These are phyloP conservation scores for Aspergillus costaricaensis DNA, from an alignment of 2,329 filamentous ascomycete genomes.

Conservation along the genomic window DNA sequence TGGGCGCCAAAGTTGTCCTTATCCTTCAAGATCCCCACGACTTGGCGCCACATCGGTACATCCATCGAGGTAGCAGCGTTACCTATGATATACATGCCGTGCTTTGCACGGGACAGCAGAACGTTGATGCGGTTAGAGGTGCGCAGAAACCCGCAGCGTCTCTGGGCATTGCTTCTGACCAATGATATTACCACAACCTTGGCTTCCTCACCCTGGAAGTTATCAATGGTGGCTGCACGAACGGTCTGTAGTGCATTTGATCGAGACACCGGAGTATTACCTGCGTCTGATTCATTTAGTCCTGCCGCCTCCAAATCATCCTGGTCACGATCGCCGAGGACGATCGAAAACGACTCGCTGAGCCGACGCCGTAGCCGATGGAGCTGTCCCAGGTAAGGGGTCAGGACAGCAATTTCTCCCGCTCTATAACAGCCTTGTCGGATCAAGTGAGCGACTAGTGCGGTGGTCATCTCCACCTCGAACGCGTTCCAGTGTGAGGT, in stretches of 20 bases:
- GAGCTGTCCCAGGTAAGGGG: constrained; percentile 59
- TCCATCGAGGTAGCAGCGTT: constrained; percentile 60
- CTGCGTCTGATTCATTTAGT: constrained; percentile 29
- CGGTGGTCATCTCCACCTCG: constrained; percentile 65
- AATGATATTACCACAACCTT: constrained; percentile 70
- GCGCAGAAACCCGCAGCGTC: constrained; percentile 65
- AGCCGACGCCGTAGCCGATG: constrained; percentile 47
- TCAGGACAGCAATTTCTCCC: constrained; percentile 69
- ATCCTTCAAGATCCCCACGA: constrained; percentile 55
- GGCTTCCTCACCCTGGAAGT: constrained; percentile 77
- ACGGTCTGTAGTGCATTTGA: constrained; percentile 45
- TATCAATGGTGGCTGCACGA: constrained; percentile 67
- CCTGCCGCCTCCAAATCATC: constrained; percentile 53
- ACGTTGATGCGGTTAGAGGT: constrained; percentile 71
- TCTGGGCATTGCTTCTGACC: constrained; percentile 65
- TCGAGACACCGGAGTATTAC: constrained; percentile 6
- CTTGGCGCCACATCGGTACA: constrained; percentile 65
- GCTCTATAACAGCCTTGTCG: constrained; percentile 62
- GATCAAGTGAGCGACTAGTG: constrained; percentile 66
- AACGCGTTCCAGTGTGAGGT: constrained; percentile 52
- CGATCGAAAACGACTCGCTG: constrained; percentile 57
- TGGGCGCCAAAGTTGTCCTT: constrained; percentile 51
- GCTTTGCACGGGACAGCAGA: constrained; percentile 64
- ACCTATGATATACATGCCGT: constrained; percentile 72
- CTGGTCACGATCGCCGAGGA: constrained; percentile 63